phyloP scores from a whole-genome alignment of 2,329 filamentous ascomycete species.

The Cryphonectria naterciae region DNA sequence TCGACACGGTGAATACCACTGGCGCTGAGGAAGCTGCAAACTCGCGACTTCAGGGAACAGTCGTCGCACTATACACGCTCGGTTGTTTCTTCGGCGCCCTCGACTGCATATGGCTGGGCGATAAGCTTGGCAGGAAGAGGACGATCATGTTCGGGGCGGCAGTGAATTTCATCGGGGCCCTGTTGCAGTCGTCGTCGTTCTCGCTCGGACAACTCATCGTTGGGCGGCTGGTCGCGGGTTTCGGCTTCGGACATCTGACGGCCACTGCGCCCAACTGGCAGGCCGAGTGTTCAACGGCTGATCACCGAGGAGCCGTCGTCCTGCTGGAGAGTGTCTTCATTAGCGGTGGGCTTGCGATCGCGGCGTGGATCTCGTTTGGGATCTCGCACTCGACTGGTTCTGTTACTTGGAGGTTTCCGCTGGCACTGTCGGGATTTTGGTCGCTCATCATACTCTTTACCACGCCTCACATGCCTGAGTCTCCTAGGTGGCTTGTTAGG shows the following conservation, averaged over 20 bases:
- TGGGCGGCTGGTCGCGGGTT: constrained; percentile 48
- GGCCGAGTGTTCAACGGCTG: constrained; percentile 60
- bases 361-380: constrained; percentile 65
- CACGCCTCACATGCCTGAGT: constrained; percentile 54
- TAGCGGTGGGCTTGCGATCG: constrained; percentile 59
- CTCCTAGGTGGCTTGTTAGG: constrained; percentile 50
- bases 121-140: constrained; percentile 46
- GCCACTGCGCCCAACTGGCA: constrained; percentile 63
- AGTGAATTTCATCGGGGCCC: constrained; percentile 49
- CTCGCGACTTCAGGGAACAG: constrained; percentile 12
- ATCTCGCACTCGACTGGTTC: constrained; percentile 56
- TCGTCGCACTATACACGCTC: constrained; percentile 23
- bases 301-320: constrained; percentile 63
- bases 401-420: constrained; percentile 63
- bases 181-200: constrained; percentile 45
- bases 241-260: constrained; percentile 47
- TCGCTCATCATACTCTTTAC: constrained; percentile 60
- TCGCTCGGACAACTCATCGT: constrained; percentile 48
- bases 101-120: constrained; percentile 40
- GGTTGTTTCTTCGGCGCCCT: constrained; percentile 39
- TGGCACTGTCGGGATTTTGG: constrained; percentile 62
- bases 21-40: not conserved
- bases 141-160: constrained; percentile 46
- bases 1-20: constrained; percentile 7
- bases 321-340: constrained; percentile 65